Evolutionary conservation across 2,329 filamentous ascomycete species (phyloP), one percentile per base, ranked within the genome.

Genomic region (Ascocoryne sarcoides): DNA sequence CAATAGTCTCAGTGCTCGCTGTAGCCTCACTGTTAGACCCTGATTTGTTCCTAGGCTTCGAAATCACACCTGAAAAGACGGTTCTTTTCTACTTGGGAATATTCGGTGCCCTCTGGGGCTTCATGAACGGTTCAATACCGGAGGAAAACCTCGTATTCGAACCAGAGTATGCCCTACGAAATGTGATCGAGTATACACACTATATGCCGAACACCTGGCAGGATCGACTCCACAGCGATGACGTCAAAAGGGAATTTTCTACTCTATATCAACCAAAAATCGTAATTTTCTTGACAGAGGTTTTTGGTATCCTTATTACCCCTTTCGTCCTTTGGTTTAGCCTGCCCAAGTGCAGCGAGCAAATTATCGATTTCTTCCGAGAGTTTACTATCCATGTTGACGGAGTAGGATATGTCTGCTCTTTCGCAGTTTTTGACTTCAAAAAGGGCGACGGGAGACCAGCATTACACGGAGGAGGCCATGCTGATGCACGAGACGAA

Each of bases 371-470:
- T 63, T 98, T 98, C 63, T 96, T 98, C 68, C 81, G 92, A 29
- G 92, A 98, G 59, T 95, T 96, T 53, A 96, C 92, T 0, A 80
- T 98, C 16, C 89, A 98, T 53, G 90, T 98, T 12, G 92, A 98
- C 57, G 92, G 92, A 0, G 73, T 98, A 26, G 92, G 92, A 16
- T 90, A 95, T 50, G 87, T 96, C 9, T 98, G 92, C 62, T 95
- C 90, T 1, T 96, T 95, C 64, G 92, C 92, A 3, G 87, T 95
- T 26, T 98, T 98, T 55, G 86, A 95, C 48, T 96, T 96, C 65
- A 89, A 94, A 62, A 90, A 88, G 60, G 84, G 81, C 17, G 70
- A 81, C 16, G 71, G 75, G 35, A 71, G 71, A 49, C 63, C 65
- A 17, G 15, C 12, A 30, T 65, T 65, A 4, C 59, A 60, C 32